Conservation (phyloP, 768 basidiomycete species). For the Lyophyllum shimeji region DNA sequence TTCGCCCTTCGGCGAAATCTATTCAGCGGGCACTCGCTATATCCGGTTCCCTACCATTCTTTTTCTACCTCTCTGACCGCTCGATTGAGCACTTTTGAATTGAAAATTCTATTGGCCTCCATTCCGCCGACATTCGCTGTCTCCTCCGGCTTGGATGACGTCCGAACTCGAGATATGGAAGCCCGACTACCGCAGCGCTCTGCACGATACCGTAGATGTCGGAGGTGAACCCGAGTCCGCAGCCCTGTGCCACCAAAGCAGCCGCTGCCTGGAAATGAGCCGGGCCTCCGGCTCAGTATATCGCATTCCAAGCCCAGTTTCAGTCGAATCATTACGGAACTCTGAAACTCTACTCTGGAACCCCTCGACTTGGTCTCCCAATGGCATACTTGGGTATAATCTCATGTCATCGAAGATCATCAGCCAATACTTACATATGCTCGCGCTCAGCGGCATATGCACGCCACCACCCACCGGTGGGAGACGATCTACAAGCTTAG, state of each 20-base stretch:
- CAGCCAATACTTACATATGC: not conserved
- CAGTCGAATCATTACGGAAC: too few relatives aligned
- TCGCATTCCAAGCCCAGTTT: too few relatives aligned
- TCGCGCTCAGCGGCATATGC: not conserved
- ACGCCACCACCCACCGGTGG: not conserved
- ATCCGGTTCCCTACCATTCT: not conserved
- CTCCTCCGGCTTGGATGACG: not conserved
- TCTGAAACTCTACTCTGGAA: not conserved
- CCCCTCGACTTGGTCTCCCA: not conserved
- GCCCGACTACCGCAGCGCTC: not conserved
- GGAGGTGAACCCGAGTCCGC: not conserved
- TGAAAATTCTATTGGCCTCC: not conserved
- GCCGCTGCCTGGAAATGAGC: not conserved
- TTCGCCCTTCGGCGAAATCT: not conserved
- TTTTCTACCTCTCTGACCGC: not conserved
- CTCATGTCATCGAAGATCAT: not conserved
- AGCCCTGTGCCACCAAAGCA: not conserved
- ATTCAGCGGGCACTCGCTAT: too few relatives aligned
- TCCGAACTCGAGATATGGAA: not conserved
- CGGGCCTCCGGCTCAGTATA: too few relatives aligned
- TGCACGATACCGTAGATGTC: not conserved
- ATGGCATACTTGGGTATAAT: not conserved
- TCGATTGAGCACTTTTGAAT: not conserved
- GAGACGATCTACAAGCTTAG: not conserved
- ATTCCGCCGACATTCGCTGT: not conserved